Conservation (phyloP, 2,329 filamentous ascomycete genomes). For the Dothideomycetes sp. region DNA sequence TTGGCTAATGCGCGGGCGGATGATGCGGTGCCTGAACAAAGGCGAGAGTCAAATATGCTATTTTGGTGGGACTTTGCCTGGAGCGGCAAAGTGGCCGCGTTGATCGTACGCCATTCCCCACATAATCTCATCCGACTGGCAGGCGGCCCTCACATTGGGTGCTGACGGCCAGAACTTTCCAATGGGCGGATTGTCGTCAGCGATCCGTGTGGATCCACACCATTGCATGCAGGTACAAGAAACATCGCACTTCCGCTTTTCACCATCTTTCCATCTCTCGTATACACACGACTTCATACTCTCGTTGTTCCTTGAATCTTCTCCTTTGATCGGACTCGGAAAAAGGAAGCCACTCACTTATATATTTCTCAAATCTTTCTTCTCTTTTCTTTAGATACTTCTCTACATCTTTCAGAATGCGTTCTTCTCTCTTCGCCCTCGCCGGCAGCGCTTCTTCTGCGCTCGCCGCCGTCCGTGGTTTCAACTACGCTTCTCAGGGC, state of each 20-base stretch:
- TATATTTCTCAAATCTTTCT: background rate
- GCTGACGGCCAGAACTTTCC: background rate
- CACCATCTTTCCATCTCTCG: background rate
- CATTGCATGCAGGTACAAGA: conserved; percentile 3
- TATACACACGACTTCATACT: background rate
- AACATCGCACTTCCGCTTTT: conserved; percentile 4
- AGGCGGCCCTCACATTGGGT: no score
- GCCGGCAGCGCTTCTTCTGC: conserved; percentile 30
- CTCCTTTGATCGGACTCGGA: background rate
- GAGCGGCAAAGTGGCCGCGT: background rate
- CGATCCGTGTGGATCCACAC: background rate
- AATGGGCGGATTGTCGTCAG: background rate
- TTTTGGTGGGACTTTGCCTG: background rate
- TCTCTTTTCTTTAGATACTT: background rate
- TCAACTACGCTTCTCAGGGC: conserved; percentile 59
- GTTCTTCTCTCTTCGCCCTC: conserved; percentile 12
- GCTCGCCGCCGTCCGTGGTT: conserved; percentile 42
- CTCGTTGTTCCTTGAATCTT: background rate
- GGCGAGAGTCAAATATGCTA: background rate
- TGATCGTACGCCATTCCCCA: background rate
- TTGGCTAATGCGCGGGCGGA: background rate
- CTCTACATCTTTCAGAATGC: conserved; percentile 6
- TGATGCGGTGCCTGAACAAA: background rate
- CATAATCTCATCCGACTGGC: background rate
- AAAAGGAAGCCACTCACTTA: background rate